Percentiles rank a stretch among this genome's conserved stretches.
Evolutionary conservation across 768 basidiomycete genomes (phyloP).

Genomic region (Suillus subaureus): DNA sequence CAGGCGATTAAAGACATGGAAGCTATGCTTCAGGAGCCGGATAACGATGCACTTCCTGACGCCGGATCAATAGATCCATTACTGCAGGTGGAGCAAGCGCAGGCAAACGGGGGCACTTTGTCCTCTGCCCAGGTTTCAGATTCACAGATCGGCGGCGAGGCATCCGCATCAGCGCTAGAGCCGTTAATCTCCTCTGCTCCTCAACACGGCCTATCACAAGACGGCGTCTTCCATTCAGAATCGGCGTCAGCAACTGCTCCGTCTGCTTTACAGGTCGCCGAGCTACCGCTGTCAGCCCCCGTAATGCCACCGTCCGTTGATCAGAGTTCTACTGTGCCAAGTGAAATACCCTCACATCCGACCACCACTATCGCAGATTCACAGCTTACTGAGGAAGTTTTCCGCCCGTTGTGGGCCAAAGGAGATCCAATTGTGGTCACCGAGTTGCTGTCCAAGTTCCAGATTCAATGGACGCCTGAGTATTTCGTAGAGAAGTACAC

Average conservation of each 20-base stretch:
- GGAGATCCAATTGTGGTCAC: constrained; percentile 84
- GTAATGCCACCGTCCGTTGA: constrained; percentile 13
- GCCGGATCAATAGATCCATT: constrained; percentile 32
- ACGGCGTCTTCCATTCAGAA: not conserved
- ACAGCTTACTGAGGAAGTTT: constrained; percentile 58
- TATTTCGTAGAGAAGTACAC: constrained; percentile 76
- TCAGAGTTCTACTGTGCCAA: constrained; percentile 15
- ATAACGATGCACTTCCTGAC: constrained; percentile 26
- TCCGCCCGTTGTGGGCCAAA: constrained; percentile 68
- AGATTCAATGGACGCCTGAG: constrained; percentile 78
- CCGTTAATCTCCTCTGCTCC: not conserved
- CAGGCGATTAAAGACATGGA: constrained; percentile 73
- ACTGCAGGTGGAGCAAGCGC: constrained; percentile 23
- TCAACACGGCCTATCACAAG: not conserved
- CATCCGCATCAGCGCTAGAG: not conserved
- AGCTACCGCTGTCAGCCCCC: not conserved
- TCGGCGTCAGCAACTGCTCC: not conserved
- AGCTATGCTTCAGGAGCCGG: constrained; percentile 41
- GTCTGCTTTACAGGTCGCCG: not conserved
- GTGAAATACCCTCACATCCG: constrained; percentile 46
- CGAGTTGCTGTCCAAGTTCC: constrained; percentile 60
- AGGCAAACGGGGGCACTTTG: constrained; percentile 2
- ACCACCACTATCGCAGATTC: constrained; percentile 49
- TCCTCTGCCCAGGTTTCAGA: not conserved
- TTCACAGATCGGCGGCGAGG: not conserved